Evolutionary conservation across 768 basidiomycete species (phyloP).

Genomic region (Serendipita vermifera): DNA sequence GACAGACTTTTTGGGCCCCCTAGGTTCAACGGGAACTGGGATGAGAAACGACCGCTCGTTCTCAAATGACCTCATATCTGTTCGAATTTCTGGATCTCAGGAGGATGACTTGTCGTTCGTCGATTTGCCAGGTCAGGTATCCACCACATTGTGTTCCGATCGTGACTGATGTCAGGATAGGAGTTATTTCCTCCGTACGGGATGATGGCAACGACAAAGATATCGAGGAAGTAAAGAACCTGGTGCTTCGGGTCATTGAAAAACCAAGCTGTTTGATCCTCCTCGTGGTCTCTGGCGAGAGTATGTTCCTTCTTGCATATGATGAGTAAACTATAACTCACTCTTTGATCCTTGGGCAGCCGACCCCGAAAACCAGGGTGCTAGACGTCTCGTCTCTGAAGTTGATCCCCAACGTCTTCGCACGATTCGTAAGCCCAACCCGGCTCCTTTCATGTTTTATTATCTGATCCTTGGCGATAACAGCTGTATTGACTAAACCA

Average conservation of each 20-base stretch:
- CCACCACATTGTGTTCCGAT: background rate
- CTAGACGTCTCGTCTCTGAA: constrained; percentile 45
- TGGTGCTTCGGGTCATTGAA: constrained; percentile 47
- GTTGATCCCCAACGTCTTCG: constrained; percentile 50
- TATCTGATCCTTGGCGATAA: background rate
- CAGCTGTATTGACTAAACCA: constrained; percentile 64
- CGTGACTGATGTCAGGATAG: constrained; percentile 22
- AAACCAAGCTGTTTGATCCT: constrained; percentile 51
- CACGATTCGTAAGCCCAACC: constrained; percentile 50
- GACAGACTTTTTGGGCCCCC: too few species aligned
- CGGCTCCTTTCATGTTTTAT: background rate
- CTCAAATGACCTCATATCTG: constrained; percentile 42
- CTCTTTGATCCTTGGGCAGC: constrained; percentile 30
- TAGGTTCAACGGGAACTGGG: background rate
- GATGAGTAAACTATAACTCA: background rate
- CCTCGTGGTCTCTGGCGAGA: constrained; percentile 49
- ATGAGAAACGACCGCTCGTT: constrained; percentile 23
- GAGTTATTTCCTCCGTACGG: constrained; percentile 46
- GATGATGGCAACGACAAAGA: constrained; percentile 38
- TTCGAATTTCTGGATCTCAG: constrained; percentile 46
- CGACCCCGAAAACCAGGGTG: constrained; percentile 70
- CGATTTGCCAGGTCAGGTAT: constrained; percentile 40
- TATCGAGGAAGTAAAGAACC: constrained; percentile 44
- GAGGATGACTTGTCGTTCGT: constrained; percentile 53
- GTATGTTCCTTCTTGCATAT: constrained; percentile 25